Evolutionary conservation across 106 monocot genomes (phyloP).

Genomic region (Narthecium ossifragum): DNA sequence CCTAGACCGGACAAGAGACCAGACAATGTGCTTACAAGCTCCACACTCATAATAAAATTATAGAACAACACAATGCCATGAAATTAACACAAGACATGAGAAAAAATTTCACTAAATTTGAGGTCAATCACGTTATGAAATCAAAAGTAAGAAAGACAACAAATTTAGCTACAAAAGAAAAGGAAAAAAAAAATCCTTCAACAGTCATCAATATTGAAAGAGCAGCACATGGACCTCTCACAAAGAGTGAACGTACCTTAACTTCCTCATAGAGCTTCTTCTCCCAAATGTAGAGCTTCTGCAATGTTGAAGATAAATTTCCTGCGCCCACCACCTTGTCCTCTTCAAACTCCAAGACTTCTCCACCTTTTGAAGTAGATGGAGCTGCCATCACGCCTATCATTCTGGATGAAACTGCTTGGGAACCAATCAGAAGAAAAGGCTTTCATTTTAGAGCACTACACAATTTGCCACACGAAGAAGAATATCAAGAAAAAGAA

Average conservation of each 20-base stretch:
- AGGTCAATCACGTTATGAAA: neutral
- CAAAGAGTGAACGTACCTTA: slow-evolving; percentile 19
- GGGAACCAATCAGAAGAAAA: too few species aligned
- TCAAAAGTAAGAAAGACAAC: neutral
- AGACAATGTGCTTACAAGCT: too few species aligned
- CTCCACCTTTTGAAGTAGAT: slow-evolving; percentile 16
- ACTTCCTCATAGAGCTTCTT: slow-evolving; percentile 65
- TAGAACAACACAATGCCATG: too few species aligned
- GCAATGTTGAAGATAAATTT: slow-evolving; percentile 42
- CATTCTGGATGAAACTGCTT: slow-evolving; percentile 42
- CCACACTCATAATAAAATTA: too few species aligned
- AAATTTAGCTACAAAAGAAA: neutral
- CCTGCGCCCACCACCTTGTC: slow-evolving; percentile 18
- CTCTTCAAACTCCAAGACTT: slow-evolving; percentile 34
- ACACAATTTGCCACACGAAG: neutral
- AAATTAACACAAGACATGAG: too few species aligned
- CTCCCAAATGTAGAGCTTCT: slow-evolving; percentile 75
- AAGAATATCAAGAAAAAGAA: neutral
- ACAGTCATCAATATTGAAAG: too few species aligned
- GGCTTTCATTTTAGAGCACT: too few species aligned
- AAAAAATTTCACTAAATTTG: too few species aligned
- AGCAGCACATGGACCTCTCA: neutral
- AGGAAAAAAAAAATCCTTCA: neutral
- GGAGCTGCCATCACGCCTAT: slow-evolving; percentile 25
- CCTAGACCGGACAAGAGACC: too few species aligned